These are phyloP conservation scores for Exutisphaerella laricina DNA, from an alignment of 2,329 filamentous ascomycete species.

Conservation along the genomic window DNA sequence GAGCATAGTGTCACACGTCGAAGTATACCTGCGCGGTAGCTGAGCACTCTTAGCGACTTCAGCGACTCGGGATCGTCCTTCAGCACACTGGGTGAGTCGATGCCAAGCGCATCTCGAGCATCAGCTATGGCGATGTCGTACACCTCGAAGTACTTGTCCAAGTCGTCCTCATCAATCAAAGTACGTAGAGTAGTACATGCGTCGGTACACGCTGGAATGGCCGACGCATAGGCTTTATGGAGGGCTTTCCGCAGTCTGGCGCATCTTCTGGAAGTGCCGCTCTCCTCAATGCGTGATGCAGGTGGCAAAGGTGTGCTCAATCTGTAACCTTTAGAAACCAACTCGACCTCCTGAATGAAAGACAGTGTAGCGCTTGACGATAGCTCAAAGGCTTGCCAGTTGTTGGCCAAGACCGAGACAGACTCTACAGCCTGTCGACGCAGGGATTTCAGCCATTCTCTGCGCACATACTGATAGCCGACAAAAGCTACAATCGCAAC, in stretches of 20 bases:
- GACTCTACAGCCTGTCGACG: constrained; percentile 67
- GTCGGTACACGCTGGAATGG: constrained; percentile 66
- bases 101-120: constrained; percentile 49
- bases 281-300: constrained; percentile 82
- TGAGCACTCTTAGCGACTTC: constrained; percentile 63
- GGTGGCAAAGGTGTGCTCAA: constrained; percentile 86
- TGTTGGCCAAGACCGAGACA: constrained; percentile 62
- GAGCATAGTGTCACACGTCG: constrained; percentile 84
- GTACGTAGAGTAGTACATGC: constrained; percentile 63
- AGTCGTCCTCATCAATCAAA: constrained; percentile 70
- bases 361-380: constrained; percentile 69
- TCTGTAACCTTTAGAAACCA: constrained; percentile 85
- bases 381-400: constrained; percentile 75
- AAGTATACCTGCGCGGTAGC: constrained; percentile 69
- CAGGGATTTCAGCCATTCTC: constrained; percentile 76
- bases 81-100: constrained; percentile 46
- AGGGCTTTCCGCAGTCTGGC: constrained; percentile 72
- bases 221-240: constrained; percentile 60
- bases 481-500: constrained; percentile 51
- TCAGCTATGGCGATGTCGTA: constrained; percentile 47
- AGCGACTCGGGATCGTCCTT: constrained; percentile 72
- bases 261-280: constrained; percentile 66
- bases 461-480: constrained; percentile 66
- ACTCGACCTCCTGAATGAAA: constrained; percentile 89
- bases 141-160: constrained; percentile 87